A percentile compares a stretch with the other conserved stretches of the same genome.
Conservation (phyloP, 176 grass and related monocot genomes). For the Rhynchospora tenuis region DNA sequence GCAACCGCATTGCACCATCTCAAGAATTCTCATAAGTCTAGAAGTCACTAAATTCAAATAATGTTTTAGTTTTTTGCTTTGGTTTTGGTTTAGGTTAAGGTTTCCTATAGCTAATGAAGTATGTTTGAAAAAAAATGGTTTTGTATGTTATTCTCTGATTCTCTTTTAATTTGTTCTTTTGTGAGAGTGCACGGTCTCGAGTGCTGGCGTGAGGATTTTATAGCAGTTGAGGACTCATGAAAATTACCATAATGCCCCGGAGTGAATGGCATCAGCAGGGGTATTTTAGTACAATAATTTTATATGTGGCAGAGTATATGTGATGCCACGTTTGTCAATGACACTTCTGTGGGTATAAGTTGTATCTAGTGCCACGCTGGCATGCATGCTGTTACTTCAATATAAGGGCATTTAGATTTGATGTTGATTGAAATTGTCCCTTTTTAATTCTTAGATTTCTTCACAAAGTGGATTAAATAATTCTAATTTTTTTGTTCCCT, state of each 20-base stretch:
- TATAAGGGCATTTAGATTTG: conserved; percentile 11
- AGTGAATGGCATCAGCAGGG: conserved; percentile 11
- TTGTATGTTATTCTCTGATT: neutral
- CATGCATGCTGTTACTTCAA: conserved; percentile 2
- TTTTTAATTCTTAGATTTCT: neutral
- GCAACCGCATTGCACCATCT: conserved; percentile 25
- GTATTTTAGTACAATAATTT: neutral
- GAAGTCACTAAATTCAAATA: neutral
- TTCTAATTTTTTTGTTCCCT: neutral
- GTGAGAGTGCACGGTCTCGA: neutral
- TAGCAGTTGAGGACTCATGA: neutral
- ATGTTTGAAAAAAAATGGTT: neutral
- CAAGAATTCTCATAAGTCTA: conserved; percentile 19
- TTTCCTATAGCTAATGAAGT: neutral
- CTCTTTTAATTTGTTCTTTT: neutral
- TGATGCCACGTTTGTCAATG: neutral
- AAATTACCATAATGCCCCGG: conserved; percentile 2
- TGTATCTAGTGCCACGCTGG: neutral
- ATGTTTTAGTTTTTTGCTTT: neutral
- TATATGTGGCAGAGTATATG: conserved; percentile 17
- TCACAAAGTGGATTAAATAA: neutral
- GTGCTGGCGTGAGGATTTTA: conserved; percentile 1
- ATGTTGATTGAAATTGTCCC: neutral
- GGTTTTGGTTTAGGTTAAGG: neutral
- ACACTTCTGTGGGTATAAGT: neutral